Conservation (phyloP, 768 basidiomycete genomes). For the Phaffia australis region DNA sequence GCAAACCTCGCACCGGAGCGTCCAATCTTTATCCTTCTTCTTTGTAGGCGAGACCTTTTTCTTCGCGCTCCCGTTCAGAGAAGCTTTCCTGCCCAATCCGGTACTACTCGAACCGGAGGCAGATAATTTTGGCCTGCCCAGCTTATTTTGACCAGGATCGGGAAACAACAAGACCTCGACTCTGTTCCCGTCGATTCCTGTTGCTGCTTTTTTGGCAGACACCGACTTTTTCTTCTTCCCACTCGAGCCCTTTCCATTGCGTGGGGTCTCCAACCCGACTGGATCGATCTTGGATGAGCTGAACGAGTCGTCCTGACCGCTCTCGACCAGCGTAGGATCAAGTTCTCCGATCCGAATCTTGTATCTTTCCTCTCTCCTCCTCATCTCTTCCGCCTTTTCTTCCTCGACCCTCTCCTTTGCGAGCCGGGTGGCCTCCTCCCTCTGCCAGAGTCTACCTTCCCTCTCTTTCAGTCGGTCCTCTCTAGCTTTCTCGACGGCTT, state of each 20-base stretch:
- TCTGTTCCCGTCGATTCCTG: neutral
- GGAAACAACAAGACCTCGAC: neutral
- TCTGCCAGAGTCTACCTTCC: neutral
- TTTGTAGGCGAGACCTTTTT: too few relatives aligned
- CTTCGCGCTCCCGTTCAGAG: too few relatives aligned
- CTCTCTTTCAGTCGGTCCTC: constrained; percentile 15
- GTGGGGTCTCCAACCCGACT: neutral
- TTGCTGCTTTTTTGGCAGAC: neutral
- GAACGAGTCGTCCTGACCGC: neutral
- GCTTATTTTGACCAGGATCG: neutral
- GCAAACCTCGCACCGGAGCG: constrained; percentile 11
- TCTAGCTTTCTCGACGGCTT: neutral
- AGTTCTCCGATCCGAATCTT: constrained; percentile 18
- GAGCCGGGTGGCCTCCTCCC: neutral
- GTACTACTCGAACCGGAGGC: neutral
- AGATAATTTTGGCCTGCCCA: neutral
- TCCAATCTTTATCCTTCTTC: too few relatives aligned
- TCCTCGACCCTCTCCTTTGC: constrained; percentile 13
- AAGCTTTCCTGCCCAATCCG: too few relatives aligned
- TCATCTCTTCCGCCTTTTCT: neutral
- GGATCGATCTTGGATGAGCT: neutral
- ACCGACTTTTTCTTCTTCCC: neutral
- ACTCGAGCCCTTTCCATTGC: constrained; percentile 10
- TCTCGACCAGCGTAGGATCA: neutral
- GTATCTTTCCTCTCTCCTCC: constrained; percentile 9